Percentiles rank a stretch among this genome's conserved stretches.
Conservation (phyloP, 2,329 filamentous ascomycete genomes). For the Fusarium pilosicola region DNA sequence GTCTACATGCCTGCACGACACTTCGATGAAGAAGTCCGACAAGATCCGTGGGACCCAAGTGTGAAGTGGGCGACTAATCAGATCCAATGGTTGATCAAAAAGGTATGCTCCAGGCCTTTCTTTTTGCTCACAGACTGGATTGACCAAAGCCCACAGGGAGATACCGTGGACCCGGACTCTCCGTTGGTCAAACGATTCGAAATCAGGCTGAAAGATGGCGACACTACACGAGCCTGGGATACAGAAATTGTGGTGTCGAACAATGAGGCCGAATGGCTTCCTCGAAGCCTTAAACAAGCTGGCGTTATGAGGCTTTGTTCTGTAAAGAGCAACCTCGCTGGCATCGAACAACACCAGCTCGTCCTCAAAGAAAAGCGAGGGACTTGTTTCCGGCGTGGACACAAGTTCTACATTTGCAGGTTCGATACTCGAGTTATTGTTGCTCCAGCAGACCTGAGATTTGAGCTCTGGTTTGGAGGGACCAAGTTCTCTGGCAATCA, state of each 20-base stretch:
- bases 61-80: constrained; percentile 37
- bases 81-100: constrained; percentile 40
- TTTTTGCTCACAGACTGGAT: not conserved
- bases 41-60: constrained; percentile 25
- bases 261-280: constrained; percentile 50
- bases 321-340: constrained; percentile 53
- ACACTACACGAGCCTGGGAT: constrained; percentile 50
- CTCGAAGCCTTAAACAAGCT: constrained; percentile 50
- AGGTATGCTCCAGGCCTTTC: not conserved
- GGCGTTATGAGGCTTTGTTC: constrained; percentile 52
- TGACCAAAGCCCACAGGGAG: constrained; percentile 47
- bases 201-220: constrained; percentile 47
- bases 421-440: constrained; percentile 65
- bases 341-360: constrained; percentile 52
- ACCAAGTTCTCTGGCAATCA: constrained; percentile 35
- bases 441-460: constrained; percentile 62
- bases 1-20: constrained; percentile 29
- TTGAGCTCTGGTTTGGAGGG: constrained; percentile 53
- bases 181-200: constrained; percentile 48
- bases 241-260: constrained; percentile 53
- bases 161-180: constrained; percentile 50
- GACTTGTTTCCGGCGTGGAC: constrained; percentile 48
- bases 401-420: constrained; percentile 53
- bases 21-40: constrained; percentile 31
- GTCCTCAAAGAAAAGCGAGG: constrained; percentile 50